Base-by-base conservation (phyloP, 2,329 filamentous ascomycete species). In the Rutstroemia sp. region DNA sequence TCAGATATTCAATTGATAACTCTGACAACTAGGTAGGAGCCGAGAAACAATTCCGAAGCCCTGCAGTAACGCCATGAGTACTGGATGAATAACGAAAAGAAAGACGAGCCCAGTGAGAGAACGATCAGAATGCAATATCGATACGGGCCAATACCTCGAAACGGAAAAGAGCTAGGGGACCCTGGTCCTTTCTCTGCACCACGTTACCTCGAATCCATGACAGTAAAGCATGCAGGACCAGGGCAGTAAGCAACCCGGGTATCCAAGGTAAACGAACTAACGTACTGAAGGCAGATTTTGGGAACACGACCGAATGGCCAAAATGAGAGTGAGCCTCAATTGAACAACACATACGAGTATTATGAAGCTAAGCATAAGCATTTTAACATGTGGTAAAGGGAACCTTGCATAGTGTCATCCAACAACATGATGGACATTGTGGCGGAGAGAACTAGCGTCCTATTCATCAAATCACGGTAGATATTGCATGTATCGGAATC, bases 91-190 rank as follows among this genome's bases (percentile, higher is more conserved):
- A 46, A 52, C 52, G 38, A 56, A 42, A 55, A 56, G 49, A 34
- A 34, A 49, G 51, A 56, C 45, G 54, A 55, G 25, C 44, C 60
- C 45, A 45, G 23, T 21, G 48, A 54, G 47, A 30, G 44, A 56
- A 50, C 44, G n/a, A 39, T 51, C 48, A 19, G 44, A 48, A 56
- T 16, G 19, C 27, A 38, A 41, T 46, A 58, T 54, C 46, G 45
- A 27, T 19, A 19, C 16, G 39, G 38, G 21, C 6, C 16, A 12
- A 42, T 25, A 42, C 25, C 61, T 62, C 52, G 53, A 65, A 62
- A 50, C 59, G 61, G 62, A 48, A 64, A 64, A 64, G 56, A 65
- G 64, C 61, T 64, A 65, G 64, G 64, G 57, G 50, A 56, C 54
- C 61, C 62, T 52, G 41, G 61, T 48, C 41, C 23, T 52, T 39